Percentiles rank a stretch among this genome's conserved stretches.
Evolutionary conservation across 2,329 filamentous ascomycete genomes (phyloP).

Genomic region (Helotiales sp.): DNA sequence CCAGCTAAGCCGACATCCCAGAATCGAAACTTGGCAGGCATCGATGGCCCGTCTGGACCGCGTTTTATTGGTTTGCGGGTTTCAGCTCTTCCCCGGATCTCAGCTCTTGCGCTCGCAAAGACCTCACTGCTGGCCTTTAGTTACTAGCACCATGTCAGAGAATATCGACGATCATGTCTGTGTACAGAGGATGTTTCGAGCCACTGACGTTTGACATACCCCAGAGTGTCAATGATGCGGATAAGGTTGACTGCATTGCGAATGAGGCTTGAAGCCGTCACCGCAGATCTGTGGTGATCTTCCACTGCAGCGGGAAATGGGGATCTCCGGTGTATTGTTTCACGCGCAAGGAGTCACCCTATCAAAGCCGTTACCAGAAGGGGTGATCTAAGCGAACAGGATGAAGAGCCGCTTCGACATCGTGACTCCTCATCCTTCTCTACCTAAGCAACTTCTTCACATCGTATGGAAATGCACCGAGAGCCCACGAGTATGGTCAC

Average conservation of each 20-base stretch:
- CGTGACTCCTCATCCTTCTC: neutral
- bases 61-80: neutral
- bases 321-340: too few species aligned
- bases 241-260: neutral
- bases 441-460: neutral
- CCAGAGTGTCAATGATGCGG: neutral
- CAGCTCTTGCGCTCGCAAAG: neutral
- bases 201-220: neutral
- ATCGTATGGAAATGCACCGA: conserved; percentile 1
- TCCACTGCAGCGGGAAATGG: neutral
- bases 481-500: neutral
- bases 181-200: too few species aligned
- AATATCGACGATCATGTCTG: too few species aligned
- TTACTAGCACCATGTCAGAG: neutral
- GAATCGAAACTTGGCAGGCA: too few species aligned
- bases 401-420: neutral
- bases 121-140: neutral
- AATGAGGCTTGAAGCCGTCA: too few species aligned
- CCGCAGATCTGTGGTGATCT: too few species aligned
- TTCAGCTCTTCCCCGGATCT: neutral
- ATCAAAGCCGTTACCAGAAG: too few species aligned
- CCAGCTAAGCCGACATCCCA: too few species aligned
- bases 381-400: neutral
- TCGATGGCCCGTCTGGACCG: too few species aligned
- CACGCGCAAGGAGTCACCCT: too few species aligned